A percentile compares a stretch with the other conserved stretches of the same genome.
phyloP scores from a whole-genome alignment of 495 filamentous ascomycete genomes.

The Aspergillus biplanus region DNA sequence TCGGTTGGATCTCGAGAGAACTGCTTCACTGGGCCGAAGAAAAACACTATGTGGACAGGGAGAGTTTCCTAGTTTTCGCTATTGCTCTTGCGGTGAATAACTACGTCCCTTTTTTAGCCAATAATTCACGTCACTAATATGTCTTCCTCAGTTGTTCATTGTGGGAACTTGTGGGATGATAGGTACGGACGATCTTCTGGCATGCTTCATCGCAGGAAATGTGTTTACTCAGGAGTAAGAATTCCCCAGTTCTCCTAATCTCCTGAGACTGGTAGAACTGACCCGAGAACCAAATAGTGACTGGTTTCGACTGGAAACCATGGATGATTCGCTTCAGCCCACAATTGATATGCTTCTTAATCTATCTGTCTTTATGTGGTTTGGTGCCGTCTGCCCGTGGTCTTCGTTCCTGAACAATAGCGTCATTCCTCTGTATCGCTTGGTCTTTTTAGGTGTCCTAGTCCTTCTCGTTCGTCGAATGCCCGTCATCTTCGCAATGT shows the following conservation, averaged over 20 bases:
- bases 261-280: constrained; percentile 4
- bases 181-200: constrained; percentile 88
- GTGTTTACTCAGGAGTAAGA: constrained; percentile 80
- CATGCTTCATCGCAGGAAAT: constrained; percentile 93
- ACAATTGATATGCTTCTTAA: constrained; percentile 91
- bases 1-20: constrained; percentile 82
- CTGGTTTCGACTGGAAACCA: constrained; percentile 88
- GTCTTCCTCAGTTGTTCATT: constrained; percentile 65
- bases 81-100: constrained; percentile 71
- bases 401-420: constrained; percentile 64
- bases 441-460: constrained; percentile 78
- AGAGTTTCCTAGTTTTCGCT: constrained; percentile 89
- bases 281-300: constrained; percentile 50
- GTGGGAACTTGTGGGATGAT: constrained; percentile 86
- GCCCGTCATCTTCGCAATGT: constrained; percentile 73
- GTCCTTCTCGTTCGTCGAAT: constrained; percentile 80
- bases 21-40: constrained; percentile 83
- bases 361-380: constrained; percentile 88
- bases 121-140: constrained; percentile 27
- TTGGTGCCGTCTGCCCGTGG: constrained; percentile 88
- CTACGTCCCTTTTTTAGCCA: constrained; percentile 37
- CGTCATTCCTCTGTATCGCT: constrained; percentile 75
- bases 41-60: constrained; percentile 80
- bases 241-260: background rate
- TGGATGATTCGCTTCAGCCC: constrained; percentile 87